Evolutionary conservation across 148 eudicot genomes (phyloP), one percentile per base, ranked within the genome.

Genomic region (Agrostemma githago): DNA sequence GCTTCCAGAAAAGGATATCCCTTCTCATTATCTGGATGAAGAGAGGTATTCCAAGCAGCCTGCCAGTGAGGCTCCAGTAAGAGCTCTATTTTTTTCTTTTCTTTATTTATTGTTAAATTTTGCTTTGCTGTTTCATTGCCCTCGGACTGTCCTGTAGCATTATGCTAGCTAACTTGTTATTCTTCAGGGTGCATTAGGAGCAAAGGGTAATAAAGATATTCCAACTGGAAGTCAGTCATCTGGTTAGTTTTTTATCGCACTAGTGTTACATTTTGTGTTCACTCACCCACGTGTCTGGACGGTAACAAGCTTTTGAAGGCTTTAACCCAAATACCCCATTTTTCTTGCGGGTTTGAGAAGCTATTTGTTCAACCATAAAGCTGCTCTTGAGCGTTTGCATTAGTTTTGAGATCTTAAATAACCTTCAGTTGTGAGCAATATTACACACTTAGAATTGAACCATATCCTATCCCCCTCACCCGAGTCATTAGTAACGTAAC

Each of bases 1-100:
- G 39, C 62, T 81, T 83, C 57, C 86, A 95, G 97, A 95, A 79
- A 95, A 95, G 86, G 99, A 95, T 83, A 88, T 95, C 72, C 99
- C 99, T 58, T 72, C 90, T 60, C 83, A 76, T 62, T 88, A 83
- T 78, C 80, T 92, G 78, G 97, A 94, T 79, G 97, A 92, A 73
- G 96, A 85, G 81, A 88, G 83, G 82, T 78, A 73, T 57, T 70
- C 88, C 56, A 92, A 92, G 82, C 85, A 92, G 78, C 89, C 97
- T 77, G 85, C 99, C 19, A 81, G 97, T 82, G 96, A 88, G 71
- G 79, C 87, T 67, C 85, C 82, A 12, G 99, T 95, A 87, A 86
- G 85, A 54, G 62, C 76, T 70, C 56, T 72, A 34, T 72, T 77
- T 59, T 38, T 61, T 26, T 26, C 34, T 26, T 26, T 26, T 26